A percentile compares a stretch with the other conserved stretches of the same genome.
Evolutionary conservation across 2,329 filamentous ascomycete species (phyloP).

Genomic region (Monascus ruber): DNA sequence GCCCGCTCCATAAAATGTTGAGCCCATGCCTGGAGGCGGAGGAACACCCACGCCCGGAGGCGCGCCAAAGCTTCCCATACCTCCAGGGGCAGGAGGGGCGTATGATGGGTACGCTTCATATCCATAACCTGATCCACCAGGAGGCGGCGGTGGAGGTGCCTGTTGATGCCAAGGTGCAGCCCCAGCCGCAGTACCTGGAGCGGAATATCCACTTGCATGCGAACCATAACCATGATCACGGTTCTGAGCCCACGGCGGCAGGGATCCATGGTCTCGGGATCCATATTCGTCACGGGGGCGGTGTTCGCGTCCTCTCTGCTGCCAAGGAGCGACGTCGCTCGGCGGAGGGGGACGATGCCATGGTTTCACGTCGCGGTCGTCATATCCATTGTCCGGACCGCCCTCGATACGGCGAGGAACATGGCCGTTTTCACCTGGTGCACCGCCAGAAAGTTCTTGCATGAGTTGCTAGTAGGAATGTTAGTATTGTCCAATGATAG

Average conservation of each 20-base stretch:
- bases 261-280: conserved; percentile 25
- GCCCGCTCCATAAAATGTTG: conserved; percentile 28
- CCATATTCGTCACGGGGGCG: conserved; percentile 37
- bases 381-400: conserved; percentile 50
- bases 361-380: conserved; percentile 55
- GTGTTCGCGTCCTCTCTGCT: conserved; percentile 45
- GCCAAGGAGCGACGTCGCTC: conserved; percentile 75
- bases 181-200: conserved; percentile 33
- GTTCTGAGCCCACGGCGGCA: conserved; percentile 23
- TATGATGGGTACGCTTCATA: conserved; percentile 44
- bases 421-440: conserved; percentile 43
- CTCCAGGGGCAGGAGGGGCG: conserved; percentile 27
- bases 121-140: conserved; percentile 39
- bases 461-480: conserved; percentile 63
- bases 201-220: conserved; percentile 26
- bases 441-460: conserved; percentile 82
- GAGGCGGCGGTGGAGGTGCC: conserved; percentile 31
- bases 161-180: conserved; percentile 54
- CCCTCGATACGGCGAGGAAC: conserved; percentile 76
- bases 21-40: conserved; percentile 34
- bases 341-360: conserved; percentile 68
- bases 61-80: conserved; percentile 45
- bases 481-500: conserved; percentile 29
- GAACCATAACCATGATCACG: conserved; percentile 34
- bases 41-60: conserved; percentile 32